These are phyloP conservation scores for Lippia alba DNA, from an alignment of 305 asterid genomes.

Conservation along the genomic window DNA sequence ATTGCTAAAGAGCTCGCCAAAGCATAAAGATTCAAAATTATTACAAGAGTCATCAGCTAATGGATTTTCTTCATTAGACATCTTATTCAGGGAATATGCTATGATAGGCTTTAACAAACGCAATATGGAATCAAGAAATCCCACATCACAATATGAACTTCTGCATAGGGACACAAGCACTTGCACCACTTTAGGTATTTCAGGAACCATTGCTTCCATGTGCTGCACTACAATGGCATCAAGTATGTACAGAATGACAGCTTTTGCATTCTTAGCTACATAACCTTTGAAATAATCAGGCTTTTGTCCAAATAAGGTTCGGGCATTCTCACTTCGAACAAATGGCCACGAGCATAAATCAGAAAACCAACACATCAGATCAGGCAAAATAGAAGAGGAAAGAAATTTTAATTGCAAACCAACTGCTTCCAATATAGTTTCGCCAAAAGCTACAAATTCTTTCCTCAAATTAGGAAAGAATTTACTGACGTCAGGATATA, in stretches of 20 bases:
- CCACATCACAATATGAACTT: slow-evolving; percentile 75
- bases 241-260: slow-evolving; percentile 79
- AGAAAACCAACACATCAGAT: slow-evolving; percentile 91
- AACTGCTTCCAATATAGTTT: slow-evolving; percentile 89
- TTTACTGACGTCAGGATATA: slow-evolving; percentile 73
- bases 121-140: slow-evolving; percentile 82
- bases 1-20: slow-evolving; percentile 69
- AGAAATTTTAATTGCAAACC: slow-evolving; percentile 89
- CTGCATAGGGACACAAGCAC: slow-evolving; percentile 78
- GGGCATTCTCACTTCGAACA: slow-evolving; percentile 54
- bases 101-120: slow-evolving; percentile 81
- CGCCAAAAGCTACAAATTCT: slow-evolving; percentile 86
- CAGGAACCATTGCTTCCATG: slow-evolving; percentile 93
- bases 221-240: slow-evolving; percentile 90
- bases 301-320: slow-evolving; percentile 40
- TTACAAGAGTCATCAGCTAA: slow-evolving; percentile 59
- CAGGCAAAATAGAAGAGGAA: slow-evolving; percentile 75
- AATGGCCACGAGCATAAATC: slow-evolving; percentile 91
- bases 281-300: slow-evolving; percentile 71
- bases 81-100: slow-evolving; percentile 71
- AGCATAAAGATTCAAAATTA: slow-evolving; percentile 88
- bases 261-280: slow-evolving; percentile 93
- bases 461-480: slow-evolving; percentile 85
- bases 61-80: slow-evolving; percentile 63
- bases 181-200: slow-evolving; percentile 83